These are phyloP conservation scores for Microsporum audouinii DNA, from an alignment of 2,329 filamentous ascomycete genomes.

Conservation along the genomic window DNA sequence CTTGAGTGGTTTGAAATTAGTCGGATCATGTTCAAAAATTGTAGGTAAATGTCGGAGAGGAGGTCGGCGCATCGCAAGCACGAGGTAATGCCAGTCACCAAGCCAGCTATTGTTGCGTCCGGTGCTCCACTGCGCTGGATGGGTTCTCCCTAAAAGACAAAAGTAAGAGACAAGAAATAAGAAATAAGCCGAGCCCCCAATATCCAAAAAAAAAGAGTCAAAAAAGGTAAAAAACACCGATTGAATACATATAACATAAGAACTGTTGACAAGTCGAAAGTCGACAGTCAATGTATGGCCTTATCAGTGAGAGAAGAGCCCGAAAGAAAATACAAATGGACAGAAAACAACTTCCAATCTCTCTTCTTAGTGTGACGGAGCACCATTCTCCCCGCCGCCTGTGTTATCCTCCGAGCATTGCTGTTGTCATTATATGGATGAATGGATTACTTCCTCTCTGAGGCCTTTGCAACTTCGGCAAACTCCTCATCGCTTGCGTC, in stretches of 20 bases:
- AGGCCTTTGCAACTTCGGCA: constrained; percentile 32
- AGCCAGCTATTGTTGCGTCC: neutral
- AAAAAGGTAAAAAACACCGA: neutral
- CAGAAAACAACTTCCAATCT: neutral
- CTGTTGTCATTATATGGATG: neutral
- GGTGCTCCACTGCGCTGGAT: neutral
- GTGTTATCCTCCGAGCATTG: neutral
- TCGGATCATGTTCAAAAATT: neutral
- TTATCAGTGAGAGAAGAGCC: neutral
- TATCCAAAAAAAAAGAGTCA: neutral
- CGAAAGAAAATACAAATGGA: neutral
- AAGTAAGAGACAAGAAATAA: neutral
- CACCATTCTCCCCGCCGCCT: neutral
- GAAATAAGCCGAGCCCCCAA: neutral
- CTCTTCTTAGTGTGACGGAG: neutral
- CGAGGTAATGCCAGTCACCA: neutral
- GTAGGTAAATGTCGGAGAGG: neutral
- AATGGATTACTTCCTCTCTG: constrained; percentile 1
- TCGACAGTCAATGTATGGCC: neutral
- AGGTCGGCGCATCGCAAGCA: neutral
- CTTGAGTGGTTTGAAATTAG: neutral
- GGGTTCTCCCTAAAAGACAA: neutral
- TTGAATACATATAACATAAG: neutral
- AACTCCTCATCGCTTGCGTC: constrained; percentile 89
- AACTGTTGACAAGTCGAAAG: neutral